phyloP scores from a whole-genome alignment of 1,139 yeast genomes.

The Saccharomyces uvarum region DNA sequence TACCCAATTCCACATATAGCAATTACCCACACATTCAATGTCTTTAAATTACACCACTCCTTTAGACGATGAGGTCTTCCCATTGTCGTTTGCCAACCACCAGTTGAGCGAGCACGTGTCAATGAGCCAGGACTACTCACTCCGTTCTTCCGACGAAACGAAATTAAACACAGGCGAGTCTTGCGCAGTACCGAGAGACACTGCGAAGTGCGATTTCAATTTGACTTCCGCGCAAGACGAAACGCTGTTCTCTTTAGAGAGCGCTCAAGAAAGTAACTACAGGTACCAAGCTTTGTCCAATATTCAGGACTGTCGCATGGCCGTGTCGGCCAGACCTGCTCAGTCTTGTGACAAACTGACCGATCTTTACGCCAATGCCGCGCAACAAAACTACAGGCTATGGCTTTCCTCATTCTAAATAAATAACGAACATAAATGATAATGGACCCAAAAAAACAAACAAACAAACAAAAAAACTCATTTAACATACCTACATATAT shows the following conservation, averaged over 20 bases:
- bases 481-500: background rate
- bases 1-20: background rate
- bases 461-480: background rate
- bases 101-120: background rate
- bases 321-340: background rate
- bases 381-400: conserved; percentile 24
- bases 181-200: background rate
- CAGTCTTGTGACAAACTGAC: background rate
- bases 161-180: background rate
- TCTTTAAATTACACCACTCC: background rate
- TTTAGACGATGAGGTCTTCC: background rate
- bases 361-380: conserved; percentile 13
- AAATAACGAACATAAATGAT: background rate
- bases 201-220: background rate
- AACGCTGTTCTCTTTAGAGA: background rate
- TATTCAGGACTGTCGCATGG: background rate
- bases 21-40: background rate
- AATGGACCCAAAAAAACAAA: background rate
- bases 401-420: conserved; percentile 18
- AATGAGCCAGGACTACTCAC: background rate
- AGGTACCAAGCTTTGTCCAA: background rate
- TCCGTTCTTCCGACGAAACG: background rate
- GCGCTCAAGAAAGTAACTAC: background rate
- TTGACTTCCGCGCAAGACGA: background rate
- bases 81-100: background rate